phyloP scores from a whole-genome alignment of 78 protist genomes.

The slime mould (Dictyostelium discoideum) region DNA sequence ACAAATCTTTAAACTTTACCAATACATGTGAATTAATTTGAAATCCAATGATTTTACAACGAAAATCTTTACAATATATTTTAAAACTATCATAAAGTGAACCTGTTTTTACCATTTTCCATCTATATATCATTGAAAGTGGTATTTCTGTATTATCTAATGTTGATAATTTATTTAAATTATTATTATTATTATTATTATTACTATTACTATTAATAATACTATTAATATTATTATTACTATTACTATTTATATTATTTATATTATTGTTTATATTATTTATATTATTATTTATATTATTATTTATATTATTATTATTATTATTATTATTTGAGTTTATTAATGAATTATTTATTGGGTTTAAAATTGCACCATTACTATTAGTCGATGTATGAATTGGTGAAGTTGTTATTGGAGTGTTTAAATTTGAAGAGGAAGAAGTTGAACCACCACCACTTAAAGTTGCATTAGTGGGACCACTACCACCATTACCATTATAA shows the following conservation, averaged over 20 bases:
- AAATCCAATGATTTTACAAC: constrained; percentile 71
- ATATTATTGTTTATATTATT: neutral
- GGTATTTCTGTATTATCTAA: constrained; percentile 67
- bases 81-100: constrained; percentile 36
- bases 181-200: neutral
- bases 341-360: neutral
- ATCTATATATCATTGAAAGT: constrained; percentile 42
- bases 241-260: neutral
- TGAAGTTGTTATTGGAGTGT: constrained; percentile 17
- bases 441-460: neutral
- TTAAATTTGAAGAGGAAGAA: neutral
- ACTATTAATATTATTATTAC: neutral
- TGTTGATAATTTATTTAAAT: constrained; percentile 6
- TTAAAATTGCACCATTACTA: neutral
- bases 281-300: neutral
- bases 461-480: neutral
- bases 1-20: constrained; percentile 8
- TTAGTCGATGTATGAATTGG: constrained; percentile 2
- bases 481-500: neutral
- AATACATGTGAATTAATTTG: constrained; percentile 21
- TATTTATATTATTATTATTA: neutral
- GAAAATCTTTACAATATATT: constrained; percentile 72
- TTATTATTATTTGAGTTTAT: neutral
- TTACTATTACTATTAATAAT: neutral
- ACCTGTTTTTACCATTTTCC: constrained; percentile 64